A percentile compares a stretch with the other conserved stretches of the same genome.
Conservation (phyloP, 2,329 filamentous ascomycete genomes). For the Magnaporthiopsis rhizophila region DNA sequence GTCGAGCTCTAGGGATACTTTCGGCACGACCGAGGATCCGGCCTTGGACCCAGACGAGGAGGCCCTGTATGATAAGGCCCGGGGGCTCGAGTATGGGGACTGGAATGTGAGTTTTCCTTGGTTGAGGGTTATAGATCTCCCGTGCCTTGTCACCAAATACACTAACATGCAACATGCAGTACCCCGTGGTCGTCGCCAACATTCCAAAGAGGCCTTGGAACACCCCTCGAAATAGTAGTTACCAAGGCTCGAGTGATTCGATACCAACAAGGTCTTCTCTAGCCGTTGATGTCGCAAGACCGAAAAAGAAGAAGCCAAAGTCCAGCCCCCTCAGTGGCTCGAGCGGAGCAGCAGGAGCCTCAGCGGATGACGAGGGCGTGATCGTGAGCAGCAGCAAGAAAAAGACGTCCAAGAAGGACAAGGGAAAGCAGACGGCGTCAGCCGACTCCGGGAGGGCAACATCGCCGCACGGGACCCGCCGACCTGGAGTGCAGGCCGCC, state of each 20-base stretch:
- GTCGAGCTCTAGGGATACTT: conserved; percentile 15
- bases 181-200: conserved; percentile 79
- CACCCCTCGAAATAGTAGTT: neutral
- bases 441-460: conserved; percentile 6
- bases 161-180: conserved; percentile 41
- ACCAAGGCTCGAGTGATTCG: conserved; percentile 1
- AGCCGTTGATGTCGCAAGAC: neutral
- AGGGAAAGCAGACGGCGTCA: conserved; percentile 11
- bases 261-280: neutral
- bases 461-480: conserved; percentile 6
- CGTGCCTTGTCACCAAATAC: neutral
- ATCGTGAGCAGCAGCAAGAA: conserved; percentile 3
- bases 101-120: conserved; percentile 69
- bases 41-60: conserved; percentile 64
- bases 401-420: conserved; percentile 15
- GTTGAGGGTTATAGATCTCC: neutral
- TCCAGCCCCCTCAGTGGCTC: neutral
- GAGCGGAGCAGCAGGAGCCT: neutral
- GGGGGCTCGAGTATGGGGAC: conserved; percentile 71
- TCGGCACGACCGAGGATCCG: conserved; percentile 39
- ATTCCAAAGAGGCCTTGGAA: conserved; percentile 27
- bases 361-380: neutral
- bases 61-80: conserved; percentile 59
- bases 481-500: conserved; percentile 2
- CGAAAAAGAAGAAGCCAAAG: conserved; percentile 1